Conservation (phyloP, 257 asterid species). For the Linaria vulgaris region DNA sequence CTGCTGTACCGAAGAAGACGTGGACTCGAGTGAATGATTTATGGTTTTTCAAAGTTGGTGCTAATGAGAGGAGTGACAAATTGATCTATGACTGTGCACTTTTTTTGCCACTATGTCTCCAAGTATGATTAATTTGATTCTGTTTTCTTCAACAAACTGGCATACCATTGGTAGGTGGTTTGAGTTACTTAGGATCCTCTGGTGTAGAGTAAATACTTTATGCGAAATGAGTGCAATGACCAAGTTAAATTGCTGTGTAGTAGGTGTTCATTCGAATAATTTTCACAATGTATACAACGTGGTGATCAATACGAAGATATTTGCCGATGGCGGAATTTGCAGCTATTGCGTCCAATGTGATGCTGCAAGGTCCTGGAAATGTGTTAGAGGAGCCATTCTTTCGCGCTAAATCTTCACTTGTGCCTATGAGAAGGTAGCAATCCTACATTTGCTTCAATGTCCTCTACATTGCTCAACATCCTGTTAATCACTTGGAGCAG, state of each 20-base stretch:
- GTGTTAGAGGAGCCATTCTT: slow-evolving; percentile 30
- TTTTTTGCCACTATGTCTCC: no score
- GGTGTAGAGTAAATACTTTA: no score
- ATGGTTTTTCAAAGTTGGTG: no score
- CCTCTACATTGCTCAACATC: slow-evolving; percentile 14
- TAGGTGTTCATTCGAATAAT: slow-evolving; percentile 35
- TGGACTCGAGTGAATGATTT: no score
- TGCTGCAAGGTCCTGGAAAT: slow-evolving; percentile 48
- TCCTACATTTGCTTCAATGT: slow-evolving; percentile 15
- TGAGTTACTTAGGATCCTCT: no score
- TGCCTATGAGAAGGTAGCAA: slow-evolving; percentile 44
- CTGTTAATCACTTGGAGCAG: slow-evolving; percentile 26
- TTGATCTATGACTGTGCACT: no score
- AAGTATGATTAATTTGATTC: no score
- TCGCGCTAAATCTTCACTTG: slow-evolving; percentile 33
- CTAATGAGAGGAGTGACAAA: no score
- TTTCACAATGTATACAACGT: slow-evolving; percentile 27
- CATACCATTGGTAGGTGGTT: no score
- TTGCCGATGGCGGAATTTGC: slow-evolving; percentile 52
- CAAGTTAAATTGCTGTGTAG: slow-evolving; percentile 6
- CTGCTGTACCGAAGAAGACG: no score
- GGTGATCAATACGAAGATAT: slow-evolving; percentile 36
- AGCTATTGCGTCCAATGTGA: slow-evolving; percentile 43
- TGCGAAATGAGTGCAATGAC: background rate
- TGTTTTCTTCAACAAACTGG: no score